phyloP scores from a whole-genome alignment of 306 rosid species.

The Hippophae tibetana region DNA sequence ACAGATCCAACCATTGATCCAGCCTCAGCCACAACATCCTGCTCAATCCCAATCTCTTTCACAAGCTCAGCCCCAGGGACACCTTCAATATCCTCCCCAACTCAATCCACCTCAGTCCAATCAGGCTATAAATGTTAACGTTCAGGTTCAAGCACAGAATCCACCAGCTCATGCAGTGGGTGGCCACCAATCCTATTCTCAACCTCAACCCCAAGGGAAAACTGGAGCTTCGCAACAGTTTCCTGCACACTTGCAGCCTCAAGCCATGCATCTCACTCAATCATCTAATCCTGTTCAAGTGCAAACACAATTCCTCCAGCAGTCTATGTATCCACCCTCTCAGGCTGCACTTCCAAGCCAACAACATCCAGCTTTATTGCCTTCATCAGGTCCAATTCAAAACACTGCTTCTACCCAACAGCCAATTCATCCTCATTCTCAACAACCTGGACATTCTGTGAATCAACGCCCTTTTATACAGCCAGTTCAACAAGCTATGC shows the following conservation, averaged over 20 bases:
- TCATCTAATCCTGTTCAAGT: conserved; percentile 40
- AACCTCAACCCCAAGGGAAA: conserved; percentile 46
- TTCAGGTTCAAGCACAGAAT: conserved; percentile 50
- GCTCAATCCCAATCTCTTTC: conserved; percentile 47
- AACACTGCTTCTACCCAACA: conserved; percentile 42
- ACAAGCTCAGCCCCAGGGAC: conserved; percentile 44
- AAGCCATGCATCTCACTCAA: conserved; percentile 42
- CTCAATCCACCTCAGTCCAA: conserved; percentile 30
- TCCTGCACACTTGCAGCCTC: conserved; percentile 35
- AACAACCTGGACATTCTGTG: conserved; percentile 45
- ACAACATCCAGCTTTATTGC: conserved; percentile 46
- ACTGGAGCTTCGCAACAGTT: conserved; percentile 48
- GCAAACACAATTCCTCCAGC: conserved; percentile 58
- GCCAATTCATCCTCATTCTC: conserved; percentile 36
- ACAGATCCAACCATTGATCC: conserved; percentile 49
- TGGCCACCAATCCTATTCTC: conserved; percentile 64
- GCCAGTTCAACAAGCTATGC: conserved; percentile 37
- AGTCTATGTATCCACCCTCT: conserved; percentile 55
- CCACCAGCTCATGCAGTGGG: conserved; percentile 48
- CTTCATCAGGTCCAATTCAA: conserved; percentile 58
- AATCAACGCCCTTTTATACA: conserved; percentile 51
- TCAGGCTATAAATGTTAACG: conserved; percentile 33
- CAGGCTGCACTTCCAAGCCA: conserved; percentile 51
- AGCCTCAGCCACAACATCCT: conserved; percentile 45
- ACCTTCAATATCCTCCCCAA: conserved; percentile 34